Evolutionary conservation across 108 stramenopile species (phyloP).

Genomic region (Nitzschia sp.): DNA sequence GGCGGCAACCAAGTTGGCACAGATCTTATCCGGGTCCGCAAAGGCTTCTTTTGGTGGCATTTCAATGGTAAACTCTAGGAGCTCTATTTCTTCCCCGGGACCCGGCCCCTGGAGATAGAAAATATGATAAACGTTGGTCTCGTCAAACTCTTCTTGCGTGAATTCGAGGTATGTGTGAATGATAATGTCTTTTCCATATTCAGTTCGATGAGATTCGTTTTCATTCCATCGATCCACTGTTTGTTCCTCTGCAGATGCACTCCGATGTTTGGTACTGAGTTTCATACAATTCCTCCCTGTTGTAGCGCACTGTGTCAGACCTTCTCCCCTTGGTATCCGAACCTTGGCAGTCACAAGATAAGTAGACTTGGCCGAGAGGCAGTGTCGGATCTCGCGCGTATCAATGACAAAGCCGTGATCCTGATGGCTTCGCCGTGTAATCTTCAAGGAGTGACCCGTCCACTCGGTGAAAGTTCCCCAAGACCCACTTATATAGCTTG

Average conservation of each 20-base stretch:
- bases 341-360: conserved; percentile 51
- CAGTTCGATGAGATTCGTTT: conserved; percentile 14
- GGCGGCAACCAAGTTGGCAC: conserved; percentile 39
- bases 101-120: conserved; percentile 42
- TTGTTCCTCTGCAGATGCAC: not conserved
- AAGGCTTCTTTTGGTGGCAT: conserved; percentile 47
- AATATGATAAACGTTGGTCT: conserved; percentile 36
- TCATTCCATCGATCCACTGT: conserved; percentile 3
- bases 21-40: conserved; percentile 31
- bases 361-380: conserved; percentile 8
- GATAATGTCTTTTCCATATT: conserved; percentile 49
- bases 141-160: conserved; percentile 17
- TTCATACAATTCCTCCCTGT: not conserved
- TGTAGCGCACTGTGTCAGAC: conserved; percentile 10
- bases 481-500: conserved; percentile 1
- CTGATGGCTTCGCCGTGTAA: conserved; percentile 7
- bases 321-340: conserved; percentile 36
- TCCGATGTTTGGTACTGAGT: not conserved
- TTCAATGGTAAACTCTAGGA: conserved; percentile 46
- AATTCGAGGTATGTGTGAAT: conserved; percentile 39
- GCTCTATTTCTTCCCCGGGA: conserved; percentile 35
- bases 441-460: conserved; percentile 5
- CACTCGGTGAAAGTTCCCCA: conserved; percentile 8
- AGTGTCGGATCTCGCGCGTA: conserved; percentile 7
- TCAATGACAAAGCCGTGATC: conserved; percentile 21